Percentiles rank a stretch among this genome's conserved stretches.
Evolutionary conservation across 2,329 filamentous ascomycete species (phyloP).

Genomic region (Coniochaeta sp.): DNA sequence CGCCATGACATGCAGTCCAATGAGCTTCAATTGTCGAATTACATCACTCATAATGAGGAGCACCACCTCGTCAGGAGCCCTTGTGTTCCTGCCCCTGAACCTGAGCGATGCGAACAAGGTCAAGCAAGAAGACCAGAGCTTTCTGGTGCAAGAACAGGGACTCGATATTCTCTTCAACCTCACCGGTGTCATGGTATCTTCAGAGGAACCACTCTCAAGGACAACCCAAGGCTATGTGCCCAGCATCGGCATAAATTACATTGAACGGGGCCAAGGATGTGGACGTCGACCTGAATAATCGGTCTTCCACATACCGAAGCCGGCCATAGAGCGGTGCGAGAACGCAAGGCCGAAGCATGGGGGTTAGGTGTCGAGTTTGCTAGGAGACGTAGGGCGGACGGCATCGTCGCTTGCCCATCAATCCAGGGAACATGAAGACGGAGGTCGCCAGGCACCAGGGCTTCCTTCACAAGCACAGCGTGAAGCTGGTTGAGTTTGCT

Average conservation of each 20-base stretch:
- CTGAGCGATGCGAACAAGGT: slow-evolving; percentile 17
- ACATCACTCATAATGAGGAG: too few relatives aligned
- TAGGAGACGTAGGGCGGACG: slow-evolving; percentile 11
- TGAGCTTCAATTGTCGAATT: too few relatives aligned
- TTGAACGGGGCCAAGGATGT: slow-evolving; percentile 15
- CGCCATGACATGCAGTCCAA: too few relatives aligned
- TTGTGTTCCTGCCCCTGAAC: slow-evolving; percentile 27
- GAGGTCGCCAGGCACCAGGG: slow-evolving; percentile 14
- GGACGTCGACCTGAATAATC: slow-evolving; percentile 12
- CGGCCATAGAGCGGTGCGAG: slow-evolving; percentile 10
- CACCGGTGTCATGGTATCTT: slow-evolving; percentile 28
- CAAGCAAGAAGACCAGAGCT: slow-evolving; percentile 14
- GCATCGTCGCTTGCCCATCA: slow-evolving; percentile 16
- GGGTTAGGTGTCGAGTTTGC: slow-evolving; percentile 15
- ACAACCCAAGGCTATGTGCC: slow-evolving; percentile 38
- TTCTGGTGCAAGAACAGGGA: slow-evolving; percentile 13
- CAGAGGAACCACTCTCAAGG: slow-evolving; percentile 1
- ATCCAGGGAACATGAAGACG: slow-evolving; percentile 19
- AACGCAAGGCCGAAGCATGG: slow-evolving; percentile 16
- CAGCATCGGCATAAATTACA: slow-evolving; percentile 45
- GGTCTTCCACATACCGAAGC: slow-evolving; percentile 4
- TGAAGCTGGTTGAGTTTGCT: too few relatives aligned
- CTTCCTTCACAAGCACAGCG: slow-evolving; percentile 1
- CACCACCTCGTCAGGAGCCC: slow-evolving; percentile 12
- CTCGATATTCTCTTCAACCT: slow-evolving; percentile 32